Percentiles rank a stretch among this genome's conserved stretches.
Conservation (phyloP, 257 asterid species). For the Gentiana straminea region DNA sequence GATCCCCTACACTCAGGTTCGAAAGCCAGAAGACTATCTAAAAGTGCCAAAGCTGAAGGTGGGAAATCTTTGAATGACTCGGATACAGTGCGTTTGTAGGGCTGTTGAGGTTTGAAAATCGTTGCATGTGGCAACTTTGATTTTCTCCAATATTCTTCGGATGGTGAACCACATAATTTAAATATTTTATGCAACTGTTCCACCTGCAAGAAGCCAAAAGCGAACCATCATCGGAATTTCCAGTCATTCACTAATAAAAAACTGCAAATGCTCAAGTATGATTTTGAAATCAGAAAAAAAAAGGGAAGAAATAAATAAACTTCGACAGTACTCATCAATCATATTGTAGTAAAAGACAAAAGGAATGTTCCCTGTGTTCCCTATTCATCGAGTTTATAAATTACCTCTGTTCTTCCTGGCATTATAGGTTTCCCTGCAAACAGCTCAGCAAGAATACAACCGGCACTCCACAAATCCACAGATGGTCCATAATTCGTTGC, state of each 20-base stretch:
- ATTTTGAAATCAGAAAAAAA: no score
- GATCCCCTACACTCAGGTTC: slow-evolving; percentile 70
- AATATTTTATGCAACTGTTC: slow-evolving; percentile 81
- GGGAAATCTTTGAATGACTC: slow-evolving; percentile 72
- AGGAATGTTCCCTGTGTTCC: neutral
- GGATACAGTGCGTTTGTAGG: slow-evolving; percentile 49
- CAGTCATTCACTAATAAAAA: slow-evolving; percentile 8
- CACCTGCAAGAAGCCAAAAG: slow-evolving; percentile 32
- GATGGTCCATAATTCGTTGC: slow-evolving; percentile 77
- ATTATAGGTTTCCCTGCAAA: slow-evolving; percentile 78
- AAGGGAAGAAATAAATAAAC: no score
- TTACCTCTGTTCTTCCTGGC: slow-evolving; percentile 97
- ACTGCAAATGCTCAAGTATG: neutral
- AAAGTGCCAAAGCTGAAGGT: slow-evolving; percentile 44
- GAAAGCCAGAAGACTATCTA: slow-evolving; percentile 75
- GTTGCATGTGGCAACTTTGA: slow-evolving; percentile 72
- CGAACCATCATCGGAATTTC: slow-evolving; percentile 8
- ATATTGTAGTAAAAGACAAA: no score
- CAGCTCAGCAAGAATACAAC: slow-evolving; percentile 91
- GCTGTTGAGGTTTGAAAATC: slow-evolving; percentile 75
- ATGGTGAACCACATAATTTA: slow-evolving; percentile 80
- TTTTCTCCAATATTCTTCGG: slow-evolving; percentile 74
- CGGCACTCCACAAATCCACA: slow-evolving; percentile 94
- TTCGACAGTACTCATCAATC: no score
- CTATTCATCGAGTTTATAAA: neutral